phyloP scores from a whole-genome alignment of 257 asterid genomes.

The Cinchona pubescens region DNA sequence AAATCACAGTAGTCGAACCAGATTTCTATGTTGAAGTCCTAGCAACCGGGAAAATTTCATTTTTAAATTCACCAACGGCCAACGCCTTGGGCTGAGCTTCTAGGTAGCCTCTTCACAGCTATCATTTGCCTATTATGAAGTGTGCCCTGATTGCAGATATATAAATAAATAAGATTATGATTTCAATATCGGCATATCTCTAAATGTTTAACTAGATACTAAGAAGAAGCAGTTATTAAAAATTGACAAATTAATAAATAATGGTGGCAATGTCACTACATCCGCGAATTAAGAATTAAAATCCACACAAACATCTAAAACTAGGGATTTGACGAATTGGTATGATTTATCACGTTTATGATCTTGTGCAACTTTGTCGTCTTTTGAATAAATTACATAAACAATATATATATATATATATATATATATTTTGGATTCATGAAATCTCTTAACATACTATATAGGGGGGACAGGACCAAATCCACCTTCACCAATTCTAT shows the following conservation, averaged over 20 bases:
- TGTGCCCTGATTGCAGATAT: slow-evolving; percentile 14
- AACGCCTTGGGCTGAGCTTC: slow-evolving; percentile 24
- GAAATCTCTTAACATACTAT: background rate
- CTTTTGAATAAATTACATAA: too few relatives aligned
- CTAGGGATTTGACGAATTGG: too few relatives aligned
- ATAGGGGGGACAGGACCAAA: slow-evolving; percentile 29
- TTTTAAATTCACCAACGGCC: slow-evolving; percentile 15
- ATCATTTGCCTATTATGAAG: slow-evolving; percentile 19
- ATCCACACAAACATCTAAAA: too few relatives aligned
- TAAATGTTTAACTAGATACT: too few relatives aligned
- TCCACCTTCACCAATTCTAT: slow-evolving; percentile 24
- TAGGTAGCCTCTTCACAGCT: slow-evolving; percentile 30
- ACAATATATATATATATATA: too few relatives aligned
- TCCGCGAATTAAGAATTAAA: too few relatives aligned
- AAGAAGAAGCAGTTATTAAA: background rate
- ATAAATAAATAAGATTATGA: background rate
- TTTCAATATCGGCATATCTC: background rate
- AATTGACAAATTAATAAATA: too few relatives aligned
- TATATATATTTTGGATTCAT: background rate
- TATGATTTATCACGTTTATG: too few relatives aligned
- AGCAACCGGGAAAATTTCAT: slow-evolving; percentile 16
- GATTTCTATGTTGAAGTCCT: slow-evolving; percentile 27
- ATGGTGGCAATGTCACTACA: too few relatives aligned
- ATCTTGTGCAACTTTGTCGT: too few relatives aligned
- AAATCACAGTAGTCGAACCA: slow-evolving; percentile 22